Evolutionary conservation across 2,329 filamentous ascomycete species (phyloP).

Genomic region (Endocalyx cinctus): DNA sequence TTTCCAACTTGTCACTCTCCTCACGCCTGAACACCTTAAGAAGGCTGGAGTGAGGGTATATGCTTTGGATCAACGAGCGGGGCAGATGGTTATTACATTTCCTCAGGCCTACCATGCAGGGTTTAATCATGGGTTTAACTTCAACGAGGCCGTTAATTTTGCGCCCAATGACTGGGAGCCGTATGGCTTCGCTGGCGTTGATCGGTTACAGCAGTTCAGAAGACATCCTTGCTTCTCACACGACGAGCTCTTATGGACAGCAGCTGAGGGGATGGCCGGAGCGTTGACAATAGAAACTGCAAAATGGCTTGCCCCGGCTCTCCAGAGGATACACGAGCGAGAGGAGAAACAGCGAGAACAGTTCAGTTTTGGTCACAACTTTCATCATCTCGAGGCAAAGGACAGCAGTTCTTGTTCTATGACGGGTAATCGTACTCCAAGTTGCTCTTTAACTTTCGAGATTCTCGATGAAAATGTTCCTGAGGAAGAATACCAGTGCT

Average conservation of each 20-base stretch:
- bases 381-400: conserved; percentile 54
- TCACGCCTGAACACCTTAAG: conserved; percentile 87
- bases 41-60: conserved; percentile 92
- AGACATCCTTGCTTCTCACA: conserved; percentile 96
- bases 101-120: conserved; percentile 96
- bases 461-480: conserved; percentile 70
- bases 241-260: conserved; percentile 88
- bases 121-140: conserved; percentile 98
- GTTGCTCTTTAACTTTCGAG: conserved; percentile 58
- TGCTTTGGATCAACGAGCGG: conserved; percentile 91
- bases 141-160: conserved; percentile 98
- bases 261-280: conserved; percentile 71
- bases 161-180: conserved; percentile 94
- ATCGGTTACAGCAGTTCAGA: conserved; percentile 79
- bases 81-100: conserved; percentile 94
- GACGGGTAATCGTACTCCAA: conserved; percentile 40
- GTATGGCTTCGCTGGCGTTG: conserved; percentile 79
- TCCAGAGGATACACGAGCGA: conserved; percentile 71
- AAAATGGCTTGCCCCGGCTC: conserved; percentile 88
- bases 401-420: conserved; percentile 54
- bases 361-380: conserved; percentile 64
- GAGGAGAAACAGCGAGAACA: conserved; percentile 65
- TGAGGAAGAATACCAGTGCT: conserved; percentile 90
- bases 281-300: conserved; percentile 76
- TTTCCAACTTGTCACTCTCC: conserved; percentile 93